Conservation (phyloP, 202 grass and related monocot species). For the Panicum virgatum region DNA sequence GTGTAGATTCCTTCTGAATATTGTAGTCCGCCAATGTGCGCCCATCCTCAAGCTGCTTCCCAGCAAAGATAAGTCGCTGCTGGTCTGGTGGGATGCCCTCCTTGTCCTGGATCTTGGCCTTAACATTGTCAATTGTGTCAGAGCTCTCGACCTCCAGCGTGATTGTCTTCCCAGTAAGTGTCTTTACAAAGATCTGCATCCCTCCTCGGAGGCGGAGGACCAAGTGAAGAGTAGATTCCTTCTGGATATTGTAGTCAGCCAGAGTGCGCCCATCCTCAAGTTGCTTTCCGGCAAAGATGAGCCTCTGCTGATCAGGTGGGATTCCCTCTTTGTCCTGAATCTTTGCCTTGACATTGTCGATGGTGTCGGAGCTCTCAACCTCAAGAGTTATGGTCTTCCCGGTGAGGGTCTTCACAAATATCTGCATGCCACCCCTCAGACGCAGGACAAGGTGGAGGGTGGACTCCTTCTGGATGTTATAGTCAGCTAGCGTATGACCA, state of each 20-base stretch:
- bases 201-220: neutral
- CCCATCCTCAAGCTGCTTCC: conserved; percentile 13
- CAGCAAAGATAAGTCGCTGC: conserved; percentile 24
- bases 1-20: conserved; percentile 38
- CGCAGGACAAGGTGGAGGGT: conserved; percentile 58
- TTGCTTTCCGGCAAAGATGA: conserved; percentile 54
- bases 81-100: conserved; percentile 27
- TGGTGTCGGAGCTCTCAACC: conserved; percentile 32
- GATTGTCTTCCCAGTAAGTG: conserved; percentile 2
- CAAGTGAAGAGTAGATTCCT: conserved; percentile 22
- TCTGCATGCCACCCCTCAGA: conserved; percentile 52
- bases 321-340: conserved; percentile 45
- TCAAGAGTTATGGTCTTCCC: conserved; percentile 46
- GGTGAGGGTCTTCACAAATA: conserved; percentile 51
- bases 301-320: conserved; percentile 3
- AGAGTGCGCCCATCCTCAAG: conserved; percentile 34
- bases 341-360: conserved; percentile 34
- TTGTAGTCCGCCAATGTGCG: conserved; percentile 38
- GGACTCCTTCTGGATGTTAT: conserved; percentile 65
- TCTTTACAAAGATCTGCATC: conserved; percentile 34
- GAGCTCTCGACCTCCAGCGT: conserved; percentile 5
- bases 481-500: conserved; percentile 42
- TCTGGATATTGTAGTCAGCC: conserved; percentile 39
- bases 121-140: conserved; percentile 6
- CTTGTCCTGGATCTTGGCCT: conserved; percentile 14